phyloP scores from a whole-genome alignment of 805 yeast genomes.

The Blastobotrys robertii region DNA sequence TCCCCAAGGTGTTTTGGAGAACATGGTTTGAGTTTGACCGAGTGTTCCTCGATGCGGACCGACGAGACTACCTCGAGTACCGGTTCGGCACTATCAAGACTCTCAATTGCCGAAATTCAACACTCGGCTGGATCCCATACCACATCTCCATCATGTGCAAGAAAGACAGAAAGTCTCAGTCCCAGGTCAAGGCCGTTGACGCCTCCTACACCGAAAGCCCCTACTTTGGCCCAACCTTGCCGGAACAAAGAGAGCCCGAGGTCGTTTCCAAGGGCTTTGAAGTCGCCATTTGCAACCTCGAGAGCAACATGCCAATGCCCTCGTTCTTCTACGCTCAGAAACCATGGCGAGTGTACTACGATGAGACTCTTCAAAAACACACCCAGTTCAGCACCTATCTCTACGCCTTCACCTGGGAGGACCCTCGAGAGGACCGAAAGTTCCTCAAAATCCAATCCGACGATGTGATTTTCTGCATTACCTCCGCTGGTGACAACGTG shows the following conservation, averaged over 20 bases:
- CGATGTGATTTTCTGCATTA: constrained; percentile 72
- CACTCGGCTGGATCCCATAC: constrained; percentile 68
- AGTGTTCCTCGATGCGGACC: constrained; percentile 66
- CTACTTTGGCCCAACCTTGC: constrained; percentile 49
- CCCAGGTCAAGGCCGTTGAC: constrained; percentile 42
- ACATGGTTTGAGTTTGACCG: constrained; percentile 81
- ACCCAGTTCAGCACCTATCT: constrained; percentile 73
- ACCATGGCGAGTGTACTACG: constrained; percentile 71
- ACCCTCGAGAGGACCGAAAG: constrained; percentile 68
- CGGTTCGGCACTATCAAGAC: constrained; percentile 74
- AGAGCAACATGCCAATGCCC: constrained; percentile 65
- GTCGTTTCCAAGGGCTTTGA: constrained; percentile 54
- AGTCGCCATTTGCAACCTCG: constrained; percentile 55
- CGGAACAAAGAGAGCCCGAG: constrained; percentile 21
- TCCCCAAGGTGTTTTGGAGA: constrained; percentile 73
- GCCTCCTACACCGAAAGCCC: constrained; percentile 77
- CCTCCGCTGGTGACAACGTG: constrained; percentile 81
- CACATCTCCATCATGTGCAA: constrained; percentile 77
- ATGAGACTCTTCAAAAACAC: constrained; percentile 57
- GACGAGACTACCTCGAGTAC: constrained; percentile 77
- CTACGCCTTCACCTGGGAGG: constrained; percentile 88
- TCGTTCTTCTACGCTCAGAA: constrained; percentile 71
- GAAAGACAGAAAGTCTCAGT: constrained; percentile 40
- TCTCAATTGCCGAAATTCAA: constrained; percentile 52
- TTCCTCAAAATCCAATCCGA: constrained; percentile 50